A percentile compares a stretch with the other conserved stretches of the same genome.
phyloP scores from a whole-genome alignment of 108 stramenopile genomes.

The Fistulifera pelliculosa region DNA sequence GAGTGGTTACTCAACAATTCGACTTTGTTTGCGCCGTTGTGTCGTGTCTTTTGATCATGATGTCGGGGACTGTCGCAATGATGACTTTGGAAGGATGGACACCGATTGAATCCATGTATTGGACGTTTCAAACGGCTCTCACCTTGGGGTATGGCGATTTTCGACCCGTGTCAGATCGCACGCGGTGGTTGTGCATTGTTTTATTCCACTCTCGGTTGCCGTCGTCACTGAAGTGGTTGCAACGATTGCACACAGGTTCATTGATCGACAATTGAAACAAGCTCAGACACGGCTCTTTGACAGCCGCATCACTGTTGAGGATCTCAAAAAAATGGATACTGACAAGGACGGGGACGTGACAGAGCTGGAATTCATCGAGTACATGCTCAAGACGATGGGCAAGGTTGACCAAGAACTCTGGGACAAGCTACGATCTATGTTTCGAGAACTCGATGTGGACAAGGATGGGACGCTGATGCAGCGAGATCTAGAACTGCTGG shows the following conservation, averaged over 20 bases:
- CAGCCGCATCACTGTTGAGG: slow-evolving; percentile 9
- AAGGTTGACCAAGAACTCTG: slow-evolving; percentile 17
- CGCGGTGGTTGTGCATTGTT: slow-evolving; percentile 20
- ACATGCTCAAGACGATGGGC: slow-evolving; percentile 18
- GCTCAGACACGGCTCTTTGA: slow-evolving; percentile 2
- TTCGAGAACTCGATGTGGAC: neutral
- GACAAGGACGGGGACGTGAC: slow-evolving; percentile 15
- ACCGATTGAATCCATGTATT: slow-evolving; percentile 12
- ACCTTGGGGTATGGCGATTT: slow-evolving; percentile 25
- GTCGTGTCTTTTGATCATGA: no score
- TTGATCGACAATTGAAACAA: slow-evolving; percentile 16
- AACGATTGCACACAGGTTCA: slow-evolving; percentile 26
- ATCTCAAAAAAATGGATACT: slow-evolving; percentile 16
- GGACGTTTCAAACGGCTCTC: slow-evolving; percentile 5
- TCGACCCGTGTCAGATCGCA: slow-evolving; percentile 6
- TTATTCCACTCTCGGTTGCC: slow-evolving; percentile 54
- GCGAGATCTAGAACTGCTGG: no score
- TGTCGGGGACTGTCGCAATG: no score
- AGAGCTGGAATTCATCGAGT: slow-evolving; percentile 10
- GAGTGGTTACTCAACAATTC: no score
- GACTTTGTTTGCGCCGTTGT: no score
- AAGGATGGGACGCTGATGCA: neutral
- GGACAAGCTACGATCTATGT: slow-evolving; percentile 6
- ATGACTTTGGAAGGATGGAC: no score
- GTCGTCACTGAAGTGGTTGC: slow-evolving; percentile 39